Evolutionary conservation across 495 filamentous ascomycete species (phyloP).

Genomic region (Achaetomiella virescens): DNA sequence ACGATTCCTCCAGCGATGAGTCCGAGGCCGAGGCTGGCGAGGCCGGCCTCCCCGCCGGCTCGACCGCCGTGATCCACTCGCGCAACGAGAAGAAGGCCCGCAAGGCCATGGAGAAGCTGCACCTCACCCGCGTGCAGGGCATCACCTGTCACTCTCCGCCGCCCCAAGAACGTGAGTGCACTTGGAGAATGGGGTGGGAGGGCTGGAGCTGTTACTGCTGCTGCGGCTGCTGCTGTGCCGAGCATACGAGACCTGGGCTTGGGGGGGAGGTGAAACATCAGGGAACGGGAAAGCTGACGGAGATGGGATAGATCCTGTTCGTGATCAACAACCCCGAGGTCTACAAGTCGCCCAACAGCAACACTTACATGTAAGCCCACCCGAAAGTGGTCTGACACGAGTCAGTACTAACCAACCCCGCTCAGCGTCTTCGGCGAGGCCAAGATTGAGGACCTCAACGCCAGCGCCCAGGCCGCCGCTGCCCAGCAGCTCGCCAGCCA

Average conservation of each 20-base stretch:
- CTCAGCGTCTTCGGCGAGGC: constrained; percentile 97
- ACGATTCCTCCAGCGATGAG: constrained; percentile 62
- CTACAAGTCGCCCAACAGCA: constrained; percentile 96
- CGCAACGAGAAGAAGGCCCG: constrained; percentile 99
- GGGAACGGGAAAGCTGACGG: constrained; percentile 22
- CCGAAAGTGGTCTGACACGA: neutral
- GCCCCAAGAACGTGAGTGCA: constrained; percentile 91
- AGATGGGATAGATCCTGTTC: constrained; percentile 74
- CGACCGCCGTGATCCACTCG: constrained; percentile 84
- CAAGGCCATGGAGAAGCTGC: constrained; percentile 96
- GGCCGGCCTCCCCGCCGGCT: constrained; percentile 72
- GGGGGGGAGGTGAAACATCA: neutral
- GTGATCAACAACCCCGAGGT: constrained; percentile 99
- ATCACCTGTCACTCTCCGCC: constrained; percentile 96
- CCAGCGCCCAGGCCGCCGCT: constrained; percentile 87
- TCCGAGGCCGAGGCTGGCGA: constrained; percentile 67
- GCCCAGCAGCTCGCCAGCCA: constrained; percentile 83
- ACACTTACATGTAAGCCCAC: constrained; percentile 90
- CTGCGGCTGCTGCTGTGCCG: constrained; percentile 4
- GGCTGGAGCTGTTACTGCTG: neutral
- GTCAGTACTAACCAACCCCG: constrained; percentile 3
- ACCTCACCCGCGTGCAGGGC: constrained; percentile 89
- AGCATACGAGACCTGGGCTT: neutral
- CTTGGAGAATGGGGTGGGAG: neutral
- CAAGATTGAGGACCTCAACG: constrained; percentile 98